phyloP scores from a whole-genome alignment of 495 filamentous ascomycete species.

The Xylaria sp. region DNA sequence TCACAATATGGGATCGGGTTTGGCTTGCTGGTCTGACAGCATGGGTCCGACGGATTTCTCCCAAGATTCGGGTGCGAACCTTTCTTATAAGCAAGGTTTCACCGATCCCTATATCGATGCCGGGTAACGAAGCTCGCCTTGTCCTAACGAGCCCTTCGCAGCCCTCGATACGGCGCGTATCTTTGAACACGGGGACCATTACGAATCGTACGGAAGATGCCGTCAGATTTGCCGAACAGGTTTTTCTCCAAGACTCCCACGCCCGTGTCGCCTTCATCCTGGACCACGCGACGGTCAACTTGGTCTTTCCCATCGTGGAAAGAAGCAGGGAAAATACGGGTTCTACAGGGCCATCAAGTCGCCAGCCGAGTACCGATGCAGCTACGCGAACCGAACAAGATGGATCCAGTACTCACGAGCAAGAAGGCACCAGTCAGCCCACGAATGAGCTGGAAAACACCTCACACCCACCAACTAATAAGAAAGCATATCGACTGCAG shows the following conservation, averaged over 20 bases:
- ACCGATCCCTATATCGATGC: neutral
- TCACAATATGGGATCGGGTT: neutral
- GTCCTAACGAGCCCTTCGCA: neutral
- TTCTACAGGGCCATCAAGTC: neutral
- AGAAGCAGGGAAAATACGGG: neutral
- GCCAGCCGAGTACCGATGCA: too few relatives aligned
- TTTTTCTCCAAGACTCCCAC: neutral
- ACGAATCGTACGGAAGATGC: neutral
- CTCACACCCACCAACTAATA: too few relatives aligned
- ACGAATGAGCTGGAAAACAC: too few relatives aligned
- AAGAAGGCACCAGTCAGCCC: too few relatives aligned
- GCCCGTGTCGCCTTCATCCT: neutral
- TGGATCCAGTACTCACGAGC: too few relatives aligned
- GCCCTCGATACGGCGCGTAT: neutral
- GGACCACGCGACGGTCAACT: neutral
- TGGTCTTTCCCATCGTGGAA: neutral
- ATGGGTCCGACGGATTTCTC: neutral
- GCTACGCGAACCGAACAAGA: too few relatives aligned
- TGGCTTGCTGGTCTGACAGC: neutral
- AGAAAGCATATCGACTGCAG: too few relatives aligned
- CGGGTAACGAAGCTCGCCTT: neutral
- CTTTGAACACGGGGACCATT: neutral
- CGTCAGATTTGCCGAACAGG: neutral
- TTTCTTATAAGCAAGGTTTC: neutral
- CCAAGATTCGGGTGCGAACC: neutral